Conservation (phyloP, 2,329 filamentous ascomycete species). For the Pseudogymnoascus sp. region DNA sequence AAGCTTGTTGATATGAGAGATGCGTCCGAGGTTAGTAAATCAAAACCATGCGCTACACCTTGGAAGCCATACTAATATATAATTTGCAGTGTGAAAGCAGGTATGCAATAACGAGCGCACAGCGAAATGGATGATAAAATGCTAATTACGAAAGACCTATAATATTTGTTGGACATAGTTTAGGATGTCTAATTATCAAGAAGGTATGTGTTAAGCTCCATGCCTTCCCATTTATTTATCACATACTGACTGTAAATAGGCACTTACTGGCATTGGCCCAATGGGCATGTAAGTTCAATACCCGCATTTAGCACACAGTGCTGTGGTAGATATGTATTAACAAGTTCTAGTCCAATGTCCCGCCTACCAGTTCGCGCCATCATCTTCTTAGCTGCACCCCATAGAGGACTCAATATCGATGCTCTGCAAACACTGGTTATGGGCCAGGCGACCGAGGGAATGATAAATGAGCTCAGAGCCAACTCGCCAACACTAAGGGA, state of each 20-base stretch:
- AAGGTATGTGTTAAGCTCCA: not conserved
- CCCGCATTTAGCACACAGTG: not conserved
- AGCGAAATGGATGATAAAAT: not conserved
- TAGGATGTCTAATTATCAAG: slow-evolving; percentile 3
- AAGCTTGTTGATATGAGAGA: slow-evolving; percentile 7
- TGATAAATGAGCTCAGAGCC: slow-evolving; percentile 20
- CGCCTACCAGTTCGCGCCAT: slow-evolving; percentile 15
- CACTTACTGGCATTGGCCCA: not conserved
- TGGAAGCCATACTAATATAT: not conserved
- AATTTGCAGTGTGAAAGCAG: not conserved
- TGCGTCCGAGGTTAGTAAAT: not conserved
- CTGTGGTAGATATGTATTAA: not conserved
- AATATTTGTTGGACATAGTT: slow-evolving; percentile 1
- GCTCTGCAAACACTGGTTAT: slow-evolving; percentile 21
- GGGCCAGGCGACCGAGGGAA: slow-evolving; percentile 14
- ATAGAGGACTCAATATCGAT: slow-evolving; percentile 21
- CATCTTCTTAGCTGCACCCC: slow-evolving; percentile 24
- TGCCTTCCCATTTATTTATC: not conserved
- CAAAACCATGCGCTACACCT: not conserved
- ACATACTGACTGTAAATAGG: not conserved
- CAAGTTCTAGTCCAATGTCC: not conserved
- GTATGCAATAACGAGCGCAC: not conserved
- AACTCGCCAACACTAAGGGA: slow-evolving; percentile 17
- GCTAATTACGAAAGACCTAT: not conserved
- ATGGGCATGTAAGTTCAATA: not conserved